Evolutionary conservation across 2,329 filamentous ascomycete genomes (phyloP).

Genomic region (Colletotrichum endophyticum): DNA sequence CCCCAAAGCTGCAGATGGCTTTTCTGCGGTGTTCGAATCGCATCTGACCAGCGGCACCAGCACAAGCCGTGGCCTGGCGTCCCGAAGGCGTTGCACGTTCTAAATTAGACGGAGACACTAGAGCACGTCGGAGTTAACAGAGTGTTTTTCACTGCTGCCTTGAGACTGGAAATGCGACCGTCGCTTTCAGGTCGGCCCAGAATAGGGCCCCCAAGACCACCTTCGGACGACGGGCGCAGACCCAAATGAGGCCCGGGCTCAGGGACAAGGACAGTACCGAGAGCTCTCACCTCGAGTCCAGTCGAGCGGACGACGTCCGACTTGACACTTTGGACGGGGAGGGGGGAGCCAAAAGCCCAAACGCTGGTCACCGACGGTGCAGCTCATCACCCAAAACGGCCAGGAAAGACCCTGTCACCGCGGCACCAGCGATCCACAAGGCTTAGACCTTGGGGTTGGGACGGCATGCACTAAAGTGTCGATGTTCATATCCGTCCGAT

Average conservation of each 20-base stretch:
- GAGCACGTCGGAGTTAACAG: background rate
- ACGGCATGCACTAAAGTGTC: background rate
- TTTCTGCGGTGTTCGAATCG: background rate
- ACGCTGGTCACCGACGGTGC: background rate
- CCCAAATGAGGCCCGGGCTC: background rate
- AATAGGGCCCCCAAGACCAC: background rate
- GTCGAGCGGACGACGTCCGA: background rate
- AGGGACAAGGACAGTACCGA: background rate
- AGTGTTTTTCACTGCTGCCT: conserved; percentile 4
- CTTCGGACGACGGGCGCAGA: background rate
- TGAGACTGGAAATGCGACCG: background rate
- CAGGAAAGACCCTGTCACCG: background rate
- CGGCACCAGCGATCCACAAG: conserved; percentile 3
- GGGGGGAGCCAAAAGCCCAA: background rate
- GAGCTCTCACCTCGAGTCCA: background rate
- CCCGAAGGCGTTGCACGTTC: conserved; percentile 3
- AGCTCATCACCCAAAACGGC: background rate
- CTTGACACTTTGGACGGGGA: background rate
- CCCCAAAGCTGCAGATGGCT: background rate
- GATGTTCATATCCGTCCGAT: background rate
- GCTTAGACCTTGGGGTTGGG: conserved; percentile 9
- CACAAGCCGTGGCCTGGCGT: background rate
- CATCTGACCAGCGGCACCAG: conserved; percentile 8
- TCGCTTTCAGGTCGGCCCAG: background rate
- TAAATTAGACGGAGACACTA: conserved; percentile 15